phyloP scores from a whole-genome alignment of 225 moss, liverwort and hornwort genomes.

The Pleurozium schreberi region DNA sequence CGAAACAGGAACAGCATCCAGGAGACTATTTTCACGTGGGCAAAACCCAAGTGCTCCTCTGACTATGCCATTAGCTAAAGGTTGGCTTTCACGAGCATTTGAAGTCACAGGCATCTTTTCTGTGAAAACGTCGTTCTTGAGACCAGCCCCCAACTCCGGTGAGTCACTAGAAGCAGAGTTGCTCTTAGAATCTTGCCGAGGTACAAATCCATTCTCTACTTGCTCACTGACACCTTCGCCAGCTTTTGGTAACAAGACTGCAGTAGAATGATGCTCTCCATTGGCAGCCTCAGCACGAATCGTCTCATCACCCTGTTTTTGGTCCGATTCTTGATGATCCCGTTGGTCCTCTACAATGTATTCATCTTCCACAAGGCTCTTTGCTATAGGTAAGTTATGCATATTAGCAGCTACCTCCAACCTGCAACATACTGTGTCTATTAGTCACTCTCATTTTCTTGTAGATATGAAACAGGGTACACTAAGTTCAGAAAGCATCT shows the following conservation, averaged over 20 bases:
- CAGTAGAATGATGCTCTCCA: background rate
- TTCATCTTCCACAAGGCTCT: conserved; percentile 31
- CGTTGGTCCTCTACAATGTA: conserved; percentile 18
- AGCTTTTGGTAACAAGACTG: background rate
- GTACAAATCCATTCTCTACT: conserved; percentile 11
- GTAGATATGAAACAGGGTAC: background rate
- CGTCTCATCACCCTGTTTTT: conserved; percentile 1
- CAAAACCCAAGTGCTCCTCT: conserved; percentile 3
- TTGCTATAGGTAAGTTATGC: conserved; percentile 40
- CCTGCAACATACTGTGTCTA: conserved; percentile 12
- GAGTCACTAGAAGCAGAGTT: background rate
- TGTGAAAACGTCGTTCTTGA: background rate
- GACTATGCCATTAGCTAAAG: conserved; percentile 1
- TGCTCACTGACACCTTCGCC: conserved; percentile 10
- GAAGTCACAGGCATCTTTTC: conserved; percentile 5
- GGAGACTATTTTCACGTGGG: background rate
- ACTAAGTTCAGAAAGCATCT: background rate
- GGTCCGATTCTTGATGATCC: background rate
- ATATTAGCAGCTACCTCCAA: conserved; percentile 54
- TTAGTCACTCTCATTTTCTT: background rate
- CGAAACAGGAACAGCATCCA: background rate
- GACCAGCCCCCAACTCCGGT: background rate
- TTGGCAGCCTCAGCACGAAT: background rate
- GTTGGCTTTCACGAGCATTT: conserved; percentile 8
- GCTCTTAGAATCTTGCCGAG: conserved; percentile 4